A percentile compares a stretch with the other conserved stretches of the same genome.
phyloP scores from a whole-genome alignment of 2,329 filamentous ascomycete genomes.

The Botrytis aclada region DNA sequence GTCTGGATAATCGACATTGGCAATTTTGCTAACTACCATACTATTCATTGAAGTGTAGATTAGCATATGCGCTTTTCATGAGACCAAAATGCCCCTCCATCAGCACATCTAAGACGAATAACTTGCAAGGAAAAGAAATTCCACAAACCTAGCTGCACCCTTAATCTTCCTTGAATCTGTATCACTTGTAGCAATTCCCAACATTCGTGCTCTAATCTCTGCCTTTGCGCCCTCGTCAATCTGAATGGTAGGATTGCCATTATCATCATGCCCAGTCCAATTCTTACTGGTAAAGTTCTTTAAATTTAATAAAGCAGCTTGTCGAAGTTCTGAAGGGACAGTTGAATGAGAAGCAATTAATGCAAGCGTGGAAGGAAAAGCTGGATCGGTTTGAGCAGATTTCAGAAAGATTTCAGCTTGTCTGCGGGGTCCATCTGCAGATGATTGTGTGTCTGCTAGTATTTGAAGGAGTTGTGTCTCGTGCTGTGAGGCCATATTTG shows the following conservation, averaged over 20 bases:
- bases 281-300: slow-evolving; percentile 80
- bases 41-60: slow-evolving; percentile 39
- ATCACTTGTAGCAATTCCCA: slow-evolving; percentile 72
- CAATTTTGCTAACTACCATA: slow-evolving; percentile 86
- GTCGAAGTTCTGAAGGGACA: slow-evolving; percentile 71
- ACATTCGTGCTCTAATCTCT: slow-evolving; percentile 67
- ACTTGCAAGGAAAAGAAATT: background rate
- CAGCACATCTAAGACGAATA: background rate
- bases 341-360: slow-evolving; percentile 76
- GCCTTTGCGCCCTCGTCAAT: slow-evolving; percentile 72
- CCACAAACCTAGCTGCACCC: slow-evolving; percentile 72
- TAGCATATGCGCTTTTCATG: slow-evolving; percentile 10
- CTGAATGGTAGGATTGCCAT: slow-evolving; percentile 50
- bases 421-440: slow-evolving; percentile 73
- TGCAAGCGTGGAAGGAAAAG: slow-evolving; percentile 75
- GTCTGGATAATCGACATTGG: slow-evolving; percentile 87
- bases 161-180: slow-evolving; percentile 81
- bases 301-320: slow-evolving; percentile 75
- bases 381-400: slow-evolving; percentile 52
- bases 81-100: background rate
- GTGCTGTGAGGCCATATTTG: slow-evolving; percentile 53
- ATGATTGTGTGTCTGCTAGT: slow-evolving; percentile 79
- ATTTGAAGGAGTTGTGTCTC: slow-evolving; percentile 89
- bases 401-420: slow-evolving; percentile 64
- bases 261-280: slow-evolving; percentile 76